Conservation (phyloP, 2,329 filamentous ascomycete genomes). For the Eutypella sp. region DNA sequence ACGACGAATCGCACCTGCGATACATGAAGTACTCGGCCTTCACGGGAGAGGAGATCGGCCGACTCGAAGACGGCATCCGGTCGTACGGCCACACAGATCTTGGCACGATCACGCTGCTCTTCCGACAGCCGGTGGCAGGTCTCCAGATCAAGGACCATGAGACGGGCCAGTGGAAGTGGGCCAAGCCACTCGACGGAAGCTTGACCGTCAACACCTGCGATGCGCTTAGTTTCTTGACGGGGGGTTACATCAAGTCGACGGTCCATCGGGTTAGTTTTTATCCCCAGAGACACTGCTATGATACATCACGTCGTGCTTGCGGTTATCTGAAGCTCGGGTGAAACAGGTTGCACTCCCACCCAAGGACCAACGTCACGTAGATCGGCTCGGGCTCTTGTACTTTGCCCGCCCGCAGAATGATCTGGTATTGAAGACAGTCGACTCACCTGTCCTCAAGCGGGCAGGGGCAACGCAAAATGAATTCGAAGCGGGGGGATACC, state of each 20-base stretch:
- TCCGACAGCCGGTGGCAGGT: constrained; percentile 49
- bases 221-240: constrained; percentile 41
- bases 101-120: constrained; percentile 48
- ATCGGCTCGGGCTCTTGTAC: constrained; percentile 45
- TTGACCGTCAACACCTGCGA: constrained; percentile 46
- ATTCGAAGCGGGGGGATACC: constrained; percentile 29
- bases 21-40: constrained; percentile 49
- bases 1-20: constrained; percentile 16
- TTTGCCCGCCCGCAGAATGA: constrained; percentile 42
- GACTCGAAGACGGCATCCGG: constrained; percentile 34
- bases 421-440: constrained; percentile 30
- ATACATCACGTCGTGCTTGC: too few relatives aligned
- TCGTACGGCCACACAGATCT: constrained; percentile 48
- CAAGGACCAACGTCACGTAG: constrained; percentile 37
- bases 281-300: not conserved
- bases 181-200: constrained; percentile 38
- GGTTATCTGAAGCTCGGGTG: too few relatives aligned
- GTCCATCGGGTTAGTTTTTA: constrained; percentile 25
- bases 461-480: constrained; percentile 32
- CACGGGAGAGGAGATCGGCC: constrained; percentile 36
- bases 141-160: constrained; percentile 43
- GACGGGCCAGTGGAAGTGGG: constrained; percentile 40
- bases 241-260: constrained; percentile 35
- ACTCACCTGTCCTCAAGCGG: constrained; percentile 32
- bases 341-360: constrained; percentile 32